phyloP scores from a whole-genome alignment of 2,329 filamentous ascomycete species.

The Onygena corvina region DNA sequence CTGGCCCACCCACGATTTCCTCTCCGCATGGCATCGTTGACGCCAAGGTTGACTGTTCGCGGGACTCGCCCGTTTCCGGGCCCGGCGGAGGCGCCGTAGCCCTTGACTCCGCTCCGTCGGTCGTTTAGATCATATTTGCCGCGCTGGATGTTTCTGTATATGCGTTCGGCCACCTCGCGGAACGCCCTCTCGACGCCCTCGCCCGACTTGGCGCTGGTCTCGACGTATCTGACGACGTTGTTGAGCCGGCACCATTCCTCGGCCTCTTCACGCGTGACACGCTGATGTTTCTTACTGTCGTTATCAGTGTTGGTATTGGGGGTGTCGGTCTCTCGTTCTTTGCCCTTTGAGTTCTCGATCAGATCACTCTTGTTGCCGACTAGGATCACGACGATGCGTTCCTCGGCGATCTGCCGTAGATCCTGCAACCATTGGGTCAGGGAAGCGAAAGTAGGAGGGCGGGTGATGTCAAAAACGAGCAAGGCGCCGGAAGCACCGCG shows the following conservation, averaged over 20 bases:
- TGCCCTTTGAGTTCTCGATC: slow-evolving; percentile 36
- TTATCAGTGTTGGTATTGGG: slow-evolving; percentile 6
- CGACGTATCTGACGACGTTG: slow-evolving; percentile 82
- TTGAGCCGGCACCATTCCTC: slow-evolving; percentile 80
- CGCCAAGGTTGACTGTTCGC: slow-evolving; percentile 34
- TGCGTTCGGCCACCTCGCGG: slow-evolving; percentile 82
- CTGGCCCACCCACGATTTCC: slow-evolving; percentile 27
- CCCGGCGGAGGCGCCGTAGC: slow-evolving; percentile 33
- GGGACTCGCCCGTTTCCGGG: slow-evolving; percentile 24
- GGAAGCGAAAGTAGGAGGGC: slow-evolving; percentile 71
- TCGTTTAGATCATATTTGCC: slow-evolving; percentile 93
- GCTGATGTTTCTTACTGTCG: slow-evolving; percentile 42
- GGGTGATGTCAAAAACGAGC: slow-evolving; percentile 88
- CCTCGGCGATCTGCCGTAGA: slow-evolving; percentile 85
- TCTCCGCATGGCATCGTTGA: slow-evolving; percentile 38
- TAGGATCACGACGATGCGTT: slow-evolving; percentile 84
- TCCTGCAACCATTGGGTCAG: slow-evolving; percentile 91
- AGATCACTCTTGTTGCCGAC: slow-evolving; percentile 94
- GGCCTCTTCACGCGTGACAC: slow-evolving; percentile 72
- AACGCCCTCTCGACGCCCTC: slow-evolving; percentile 91
- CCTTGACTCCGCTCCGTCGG: slow-evolving; percentile 80
- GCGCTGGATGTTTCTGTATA: slow-evolving; percentile 92
- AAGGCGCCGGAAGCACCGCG: slow-evolving; percentile 66
- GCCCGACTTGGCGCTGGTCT: slow-evolving; percentile 91
- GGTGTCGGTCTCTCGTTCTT: not conserved